Percentiles rank a stretch among this genome's conserved stretches.
These are phyloP conservation scores for Infundibulicybe gibba DNA, from an alignment of 768 basidiomycete genomes.

Conservation along the genomic window DNA sequence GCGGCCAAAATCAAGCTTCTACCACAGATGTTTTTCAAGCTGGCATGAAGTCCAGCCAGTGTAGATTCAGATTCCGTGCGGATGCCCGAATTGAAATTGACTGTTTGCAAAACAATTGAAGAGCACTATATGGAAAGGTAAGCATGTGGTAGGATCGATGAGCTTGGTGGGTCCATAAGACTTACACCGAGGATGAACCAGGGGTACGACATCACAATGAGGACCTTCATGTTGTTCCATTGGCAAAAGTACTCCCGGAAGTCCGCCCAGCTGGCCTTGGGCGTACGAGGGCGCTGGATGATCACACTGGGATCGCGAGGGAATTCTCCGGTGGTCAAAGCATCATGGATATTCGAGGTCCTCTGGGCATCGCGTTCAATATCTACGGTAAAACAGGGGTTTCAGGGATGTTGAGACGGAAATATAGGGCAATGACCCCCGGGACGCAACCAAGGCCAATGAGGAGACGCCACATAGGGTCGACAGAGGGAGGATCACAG, in stretches of 20 bases:
- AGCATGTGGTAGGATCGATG: not conserved
- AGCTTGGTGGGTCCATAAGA: slow-evolving; percentile 5
- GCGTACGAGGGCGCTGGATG: slow-evolving; percentile 58
- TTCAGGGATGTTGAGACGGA: slow-evolving; percentile 86
- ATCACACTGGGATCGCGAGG: slow-evolving; percentile 48
- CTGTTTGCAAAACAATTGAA: slow-evolving; percentile 62
- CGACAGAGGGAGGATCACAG: slow-evolving; percentile 44
- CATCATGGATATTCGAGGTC: slow-evolving; percentile 68
- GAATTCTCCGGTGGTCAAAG: slow-evolving; percentile 44
- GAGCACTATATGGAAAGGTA: slow-evolving; percentile 44
- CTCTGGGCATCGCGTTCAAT: slow-evolving; percentile 75
- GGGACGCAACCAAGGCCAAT: slow-evolving; percentile 84
- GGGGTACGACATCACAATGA: slow-evolving; percentile 73
- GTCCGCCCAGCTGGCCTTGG: slow-evolving; percentile 61
- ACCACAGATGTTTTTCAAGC: slow-evolving; percentile 54
- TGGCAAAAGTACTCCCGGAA: slow-evolving; percentile 63
- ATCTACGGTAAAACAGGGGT: slow-evolving; percentile 87
- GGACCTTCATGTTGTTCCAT: slow-evolving; percentile 72
- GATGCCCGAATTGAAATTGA: slow-evolving; percentile 17
- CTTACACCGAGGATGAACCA: slow-evolving; percentile 84
- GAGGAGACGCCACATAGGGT: slow-evolving; percentile 77
- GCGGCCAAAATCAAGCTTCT: slow-evolving; percentile 74
- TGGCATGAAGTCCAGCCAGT: slow-evolving; percentile 38
- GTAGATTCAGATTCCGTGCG: no score
- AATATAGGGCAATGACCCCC: slow-evolving; percentile 74